phyloP scores from a whole-genome alignment of 768 basidiomycete species.

The Leccinum longicurvipes region DNA sequence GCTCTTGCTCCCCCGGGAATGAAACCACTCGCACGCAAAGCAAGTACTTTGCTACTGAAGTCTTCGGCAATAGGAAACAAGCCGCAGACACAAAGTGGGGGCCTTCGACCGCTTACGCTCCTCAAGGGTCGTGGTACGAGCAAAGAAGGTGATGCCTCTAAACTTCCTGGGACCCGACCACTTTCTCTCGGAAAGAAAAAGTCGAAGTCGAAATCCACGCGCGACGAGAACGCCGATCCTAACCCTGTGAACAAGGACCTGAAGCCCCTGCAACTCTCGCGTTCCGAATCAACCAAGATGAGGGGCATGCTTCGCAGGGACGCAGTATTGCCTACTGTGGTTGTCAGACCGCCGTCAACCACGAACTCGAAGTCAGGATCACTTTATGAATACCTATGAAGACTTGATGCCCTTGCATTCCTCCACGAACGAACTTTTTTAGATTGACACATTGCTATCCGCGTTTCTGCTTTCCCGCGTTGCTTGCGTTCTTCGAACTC shows the following conservation, averaged over 20 bases:
- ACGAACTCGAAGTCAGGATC: constrained; percentile 40
- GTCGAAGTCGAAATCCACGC: too few species aligned
- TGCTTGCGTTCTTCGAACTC: background rate
- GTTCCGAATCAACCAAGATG: constrained; percentile 66
- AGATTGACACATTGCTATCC: constrained; percentile 2
- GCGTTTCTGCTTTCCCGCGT: too few species aligned
- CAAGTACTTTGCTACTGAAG: too few species aligned
- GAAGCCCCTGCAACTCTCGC: constrained; percentile 61
- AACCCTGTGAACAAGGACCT: constrained; percentile 43
- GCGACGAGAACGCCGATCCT: constrained; percentile 36
- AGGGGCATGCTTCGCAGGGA: constrained; percentile 50
- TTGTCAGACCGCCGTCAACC: constrained; percentile 58
- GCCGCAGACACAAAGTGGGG: too few species aligned
- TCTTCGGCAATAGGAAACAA: too few species aligned
- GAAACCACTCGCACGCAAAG: constrained; percentile 48
- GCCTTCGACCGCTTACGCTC: constrained; percentile 61
- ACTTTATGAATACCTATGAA: constrained; percentile 41
- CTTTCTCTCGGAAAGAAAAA: too few species aligned
- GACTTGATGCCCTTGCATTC: background rate
- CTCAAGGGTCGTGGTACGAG: constrained; percentile 46
- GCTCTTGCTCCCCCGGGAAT: constrained; percentile 47
- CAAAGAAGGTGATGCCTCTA: constrained; percentile 22
- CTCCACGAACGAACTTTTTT: constrained; percentile 1
- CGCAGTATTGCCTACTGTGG: constrained; percentile 58
- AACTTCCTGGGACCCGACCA: constrained; percentile 39